These are phyloP conservation scores for Suillus bovinus DNA, from an alignment of 768 basidiomycete species.

Conservation along the genomic window DNA sequence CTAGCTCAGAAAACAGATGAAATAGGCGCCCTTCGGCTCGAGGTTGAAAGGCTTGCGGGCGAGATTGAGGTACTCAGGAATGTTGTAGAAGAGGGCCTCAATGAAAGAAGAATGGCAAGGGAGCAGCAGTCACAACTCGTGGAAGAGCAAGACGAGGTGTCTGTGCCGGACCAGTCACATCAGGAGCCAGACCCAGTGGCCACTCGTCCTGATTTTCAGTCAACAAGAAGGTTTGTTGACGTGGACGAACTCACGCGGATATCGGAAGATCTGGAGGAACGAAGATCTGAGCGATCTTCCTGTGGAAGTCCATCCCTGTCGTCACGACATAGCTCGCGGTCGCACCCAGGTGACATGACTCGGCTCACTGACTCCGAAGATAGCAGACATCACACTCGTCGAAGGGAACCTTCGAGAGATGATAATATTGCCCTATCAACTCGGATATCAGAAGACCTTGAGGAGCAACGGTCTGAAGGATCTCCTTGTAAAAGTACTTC, in stretches of 20 bases:
- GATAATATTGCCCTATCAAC: background rate
- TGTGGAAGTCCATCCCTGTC: conserved; percentile 21
- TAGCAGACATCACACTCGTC: background rate
- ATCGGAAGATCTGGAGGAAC: conserved; percentile 64
- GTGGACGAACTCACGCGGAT: conserved; percentile 63
- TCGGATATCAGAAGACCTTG: conserved; percentile 64
- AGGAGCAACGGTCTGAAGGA: conserved; percentile 60
- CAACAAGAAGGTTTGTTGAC: conserved; percentile 45
- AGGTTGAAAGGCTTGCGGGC: conserved; percentile 79
- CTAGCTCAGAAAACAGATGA: conserved; percentile 64
- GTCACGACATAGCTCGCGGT: conserved; percentile 15
- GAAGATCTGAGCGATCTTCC: conserved; percentile 51
- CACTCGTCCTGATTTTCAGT: conserved; percentile 8
- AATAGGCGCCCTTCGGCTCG: conserved; percentile 63
- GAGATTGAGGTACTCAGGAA: conserved; percentile 88
- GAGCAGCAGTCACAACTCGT: conserved; percentile 34
- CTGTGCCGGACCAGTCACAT: conserved; percentile 10
- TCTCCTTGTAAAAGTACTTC: conserved; percentile 17
- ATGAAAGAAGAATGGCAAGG: conserved; percentile 61
- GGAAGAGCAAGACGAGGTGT: conserved; percentile 11
- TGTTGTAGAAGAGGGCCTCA: conserved; percentile 84
- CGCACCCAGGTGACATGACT: conserved; percentile 6
- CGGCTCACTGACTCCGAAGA: background rate
- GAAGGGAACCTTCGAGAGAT: background rate
- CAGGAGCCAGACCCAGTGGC: conserved; percentile 18